Evolutionary conservation across 495 filamentous ascomycete species (phyloP).

Genomic region (Staphylotrichum tortipilum): DNA sequence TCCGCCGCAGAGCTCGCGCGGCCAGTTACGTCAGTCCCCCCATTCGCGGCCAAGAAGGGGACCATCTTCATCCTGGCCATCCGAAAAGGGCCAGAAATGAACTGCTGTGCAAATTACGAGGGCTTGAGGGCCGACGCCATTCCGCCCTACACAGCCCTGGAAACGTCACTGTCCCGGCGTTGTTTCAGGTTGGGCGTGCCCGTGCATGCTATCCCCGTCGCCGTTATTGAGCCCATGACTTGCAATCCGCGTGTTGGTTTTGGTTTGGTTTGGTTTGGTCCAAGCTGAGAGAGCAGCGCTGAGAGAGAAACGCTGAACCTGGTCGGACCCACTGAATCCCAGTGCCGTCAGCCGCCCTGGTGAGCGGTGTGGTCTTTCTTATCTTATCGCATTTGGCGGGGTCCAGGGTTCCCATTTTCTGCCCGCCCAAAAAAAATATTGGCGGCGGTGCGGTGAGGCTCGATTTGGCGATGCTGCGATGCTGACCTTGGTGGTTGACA

Average conservation of each 20-base stretch:
- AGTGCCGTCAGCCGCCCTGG: constrained; percentile 4
- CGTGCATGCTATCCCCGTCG: no score
- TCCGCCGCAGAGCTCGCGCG: constrained; percentile 23
- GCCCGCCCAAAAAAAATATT: constrained; percentile 17
- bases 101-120: no score
- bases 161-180: background rate
- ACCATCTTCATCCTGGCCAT: background rate
- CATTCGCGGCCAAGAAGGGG: background rate
- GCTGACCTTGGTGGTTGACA: no score
- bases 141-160: background rate
- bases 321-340: no score
- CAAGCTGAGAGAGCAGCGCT: no score
- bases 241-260: no score
- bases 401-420: constrained; percentile 26
- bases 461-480: background rate
- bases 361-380: constrained; percentile 11
- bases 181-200: background rate
- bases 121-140: background rate
- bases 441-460: background rate
- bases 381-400: constrained; percentile 25
- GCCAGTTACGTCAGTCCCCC: constrained; percentile 20
- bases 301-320: no score
- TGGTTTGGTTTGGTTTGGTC: no score
- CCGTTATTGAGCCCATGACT: no score
- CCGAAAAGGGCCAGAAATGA: no score